phyloP scores from a whole-genome alignment of 352 stramenopile genomes.

The Peronospora farinosa region DNA sequence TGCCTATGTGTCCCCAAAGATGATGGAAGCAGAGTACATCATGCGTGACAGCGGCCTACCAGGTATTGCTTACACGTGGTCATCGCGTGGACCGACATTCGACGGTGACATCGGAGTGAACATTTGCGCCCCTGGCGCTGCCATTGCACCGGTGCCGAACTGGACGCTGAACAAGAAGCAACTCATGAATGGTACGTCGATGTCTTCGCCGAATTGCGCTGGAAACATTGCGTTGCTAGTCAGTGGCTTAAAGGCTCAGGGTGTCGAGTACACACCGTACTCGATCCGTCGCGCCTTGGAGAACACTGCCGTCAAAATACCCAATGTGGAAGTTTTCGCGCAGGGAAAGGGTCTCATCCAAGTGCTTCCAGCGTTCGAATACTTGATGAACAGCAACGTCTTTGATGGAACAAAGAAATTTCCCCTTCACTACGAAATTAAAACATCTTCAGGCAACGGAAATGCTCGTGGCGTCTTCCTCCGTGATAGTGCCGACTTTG shows the following conservation, averaged over 20 bases:
- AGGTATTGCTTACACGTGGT: conserved; percentile 88
- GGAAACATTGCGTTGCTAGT: conserved; percentile 92
- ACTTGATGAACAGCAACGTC: conserved; percentile 36
- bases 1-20: conserved; percentile 91
- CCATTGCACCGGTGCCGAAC: conserved; percentile 91
- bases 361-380: conserved; percentile 71
- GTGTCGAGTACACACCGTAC: conserved; percentile 79
- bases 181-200: conserved; percentile 97
- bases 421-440: conserved; percentile 48
- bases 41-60: conserved; percentile 65
- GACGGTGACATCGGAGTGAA: conserved; percentile 90
- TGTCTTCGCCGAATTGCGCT: conserved; percentile 92
- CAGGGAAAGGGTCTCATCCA: conserved; percentile 81
- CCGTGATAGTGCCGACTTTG: conserved; percentile 73
- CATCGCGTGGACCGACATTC: conserved; percentile 86
- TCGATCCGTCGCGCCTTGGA: conserved; percentile 86
- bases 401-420: conserved; percentile 65
- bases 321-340: conserved; percentile 62
- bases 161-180: conserved; percentile 94
- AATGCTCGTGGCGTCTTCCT: conserved; percentile 78
- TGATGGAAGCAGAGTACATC: conserved; percentile 91
- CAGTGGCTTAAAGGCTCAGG: conserved; percentile 80
- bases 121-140: conserved; percentile 90
- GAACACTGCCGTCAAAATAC: conserved; percentile 66
- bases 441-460: conserved; percentile 35